A percentile compares a stretch with the other conserved stretches of the same genome.
Evolutionary conservation across 2,329 filamentous ascomycete species (phyloP).

Genomic region (Canariomyces notabilis): DNA sequence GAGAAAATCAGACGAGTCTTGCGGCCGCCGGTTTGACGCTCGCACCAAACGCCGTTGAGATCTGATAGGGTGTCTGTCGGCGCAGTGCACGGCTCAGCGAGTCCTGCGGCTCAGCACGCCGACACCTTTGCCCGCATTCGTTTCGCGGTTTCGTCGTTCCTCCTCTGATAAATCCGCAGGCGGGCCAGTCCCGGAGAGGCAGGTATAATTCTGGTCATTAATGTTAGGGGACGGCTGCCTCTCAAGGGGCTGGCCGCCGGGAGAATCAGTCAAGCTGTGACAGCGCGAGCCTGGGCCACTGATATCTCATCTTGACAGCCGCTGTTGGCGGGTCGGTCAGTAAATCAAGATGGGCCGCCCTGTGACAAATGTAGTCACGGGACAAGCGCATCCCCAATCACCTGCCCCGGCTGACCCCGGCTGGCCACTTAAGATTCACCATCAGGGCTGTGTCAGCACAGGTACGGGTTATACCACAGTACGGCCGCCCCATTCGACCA

Average conservation of each 20-base stretch:
- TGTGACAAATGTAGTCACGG: slow-evolving; percentile 28
- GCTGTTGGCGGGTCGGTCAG: slow-evolving; percentile 12
- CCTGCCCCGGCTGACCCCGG: background rate
- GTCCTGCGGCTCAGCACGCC: no score
- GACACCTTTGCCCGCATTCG: no score
- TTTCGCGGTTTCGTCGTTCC: no score
- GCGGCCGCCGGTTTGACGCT: slow-evolving; percentile 2
- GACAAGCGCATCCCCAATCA: slow-evolving; percentile 11
- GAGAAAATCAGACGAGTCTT: slow-evolving; percentile 5
- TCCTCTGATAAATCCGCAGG: no score
- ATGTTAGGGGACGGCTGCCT: no score
- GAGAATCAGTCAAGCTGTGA: no score
- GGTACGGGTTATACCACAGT: slow-evolving; percentile 11
- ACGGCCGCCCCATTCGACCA: slow-evolving; percentile 23
- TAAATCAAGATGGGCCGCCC: slow-evolving; percentile 18
- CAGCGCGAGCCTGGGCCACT: no score
- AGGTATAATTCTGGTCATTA: no score
- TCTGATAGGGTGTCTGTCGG: no score
- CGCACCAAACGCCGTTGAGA: slow-evolving; percentile 13
- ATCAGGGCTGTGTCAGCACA: slow-evolving; percentile 25
- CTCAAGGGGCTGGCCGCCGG: no score
- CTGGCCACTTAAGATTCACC: slow-evolving; percentile 19
- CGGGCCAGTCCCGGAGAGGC: no score
- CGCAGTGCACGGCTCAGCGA: no score
- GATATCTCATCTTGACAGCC: slow-evolving; percentile 3